Percentiles rank a stretch among this genome's conserved stretches.
Conservation (phyloP, 495 filamentous ascomycete genomes). For the Talaromyces stipitatus region DNA sequence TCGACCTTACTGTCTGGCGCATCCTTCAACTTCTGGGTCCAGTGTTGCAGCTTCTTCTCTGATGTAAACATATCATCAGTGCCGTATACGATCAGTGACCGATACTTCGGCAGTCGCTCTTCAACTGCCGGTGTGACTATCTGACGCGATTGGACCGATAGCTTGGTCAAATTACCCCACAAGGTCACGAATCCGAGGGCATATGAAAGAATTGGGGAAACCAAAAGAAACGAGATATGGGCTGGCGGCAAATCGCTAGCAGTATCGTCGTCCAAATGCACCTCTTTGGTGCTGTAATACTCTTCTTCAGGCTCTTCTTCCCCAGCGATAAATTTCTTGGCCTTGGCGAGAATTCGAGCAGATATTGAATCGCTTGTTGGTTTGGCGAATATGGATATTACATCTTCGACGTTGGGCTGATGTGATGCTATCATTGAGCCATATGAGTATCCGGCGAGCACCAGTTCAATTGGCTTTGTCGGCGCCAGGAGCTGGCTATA, state of each 20-base stretch:
- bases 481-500: constrained; percentile 47
- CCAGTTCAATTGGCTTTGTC: constrained; percentile 22
- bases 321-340: constrained; percentile 46
- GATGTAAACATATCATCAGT: constrained; percentile 72
- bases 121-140: constrained; percentile 33
- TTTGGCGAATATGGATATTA: constrained; percentile 50
- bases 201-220: constrained; percentile 71
- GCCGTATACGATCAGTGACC: constrained; percentile 70
- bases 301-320: background rate
- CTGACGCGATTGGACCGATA: constrained; percentile 16
- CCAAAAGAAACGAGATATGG: constrained; percentile 60
- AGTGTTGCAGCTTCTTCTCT: constrained; percentile 55
- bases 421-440: constrained; percentile 72
- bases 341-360: constrained; percentile 59
- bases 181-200: constrained; percentile 50
- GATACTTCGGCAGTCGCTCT: constrained; percentile 46
- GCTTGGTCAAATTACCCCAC: constrained; percentile 16
- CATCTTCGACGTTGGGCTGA: constrained; percentile 52
- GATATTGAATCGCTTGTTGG: constrained; percentile 43
- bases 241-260: constrained; percentile 13
- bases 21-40: constrained; percentile 53
- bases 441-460: constrained; percentile 87
- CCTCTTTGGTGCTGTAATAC: background rate
- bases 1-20: constrained; percentile 19
- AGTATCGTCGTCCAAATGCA: background rate